Conservation (phyloP, 768 basidiomycete genomes). For the Hemileccinum rubropunctum region DNA sequence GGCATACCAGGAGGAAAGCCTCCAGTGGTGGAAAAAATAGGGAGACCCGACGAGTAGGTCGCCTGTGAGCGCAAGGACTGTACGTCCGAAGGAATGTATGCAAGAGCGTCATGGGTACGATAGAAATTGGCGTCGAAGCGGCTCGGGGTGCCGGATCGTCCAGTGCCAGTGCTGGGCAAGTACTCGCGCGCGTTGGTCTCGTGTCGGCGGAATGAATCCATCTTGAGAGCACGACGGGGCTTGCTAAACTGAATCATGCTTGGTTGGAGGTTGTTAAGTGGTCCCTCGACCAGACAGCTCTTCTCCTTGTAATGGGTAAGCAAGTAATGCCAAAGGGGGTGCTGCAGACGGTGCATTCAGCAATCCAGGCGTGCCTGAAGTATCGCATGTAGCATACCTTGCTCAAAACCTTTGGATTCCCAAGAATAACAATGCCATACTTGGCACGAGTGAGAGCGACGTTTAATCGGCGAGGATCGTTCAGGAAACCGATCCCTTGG, state of each 20-base stretch:
- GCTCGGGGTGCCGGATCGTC: constrained; percentile 84
- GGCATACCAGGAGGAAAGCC: constrained; percentile 68
- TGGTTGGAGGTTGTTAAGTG: constrained; percentile 91
- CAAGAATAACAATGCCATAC: constrained; percentile 98
- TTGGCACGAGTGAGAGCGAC: constrained; percentile 97
- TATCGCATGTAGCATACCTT: constrained; percentile 59
- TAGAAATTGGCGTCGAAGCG: constrained; percentile 97
- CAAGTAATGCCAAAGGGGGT: constrained; percentile 97
- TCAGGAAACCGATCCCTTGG: constrained; percentile 98
- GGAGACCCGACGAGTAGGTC: constrained; percentile 89
- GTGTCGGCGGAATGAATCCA: constrained; percentile 92
- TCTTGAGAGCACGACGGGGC: constrained; percentile 87
- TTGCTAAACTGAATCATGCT: constrained; percentile 99
- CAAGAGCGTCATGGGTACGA: constrained; percentile 89
- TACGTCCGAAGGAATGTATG: constrained; percentile 92
- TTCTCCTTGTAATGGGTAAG: constrained; percentile 99
- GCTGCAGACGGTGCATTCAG: constrained; percentile 46
- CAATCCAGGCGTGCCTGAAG: constrained; percentile 5
- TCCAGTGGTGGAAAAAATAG: constrained; percentile 71
- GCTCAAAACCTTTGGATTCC: constrained; percentile 99
- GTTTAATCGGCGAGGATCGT: constrained; percentile 93
- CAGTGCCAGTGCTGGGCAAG: constrained; percentile 37
- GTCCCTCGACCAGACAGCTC: constrained; percentile 90
- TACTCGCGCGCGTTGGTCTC: constrained; percentile 90
- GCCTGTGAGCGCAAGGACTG: constrained; percentile 97